phyloP scores from a whole-genome alignment of 331 rosid genomes.

The Quercus lobata region DNA sequence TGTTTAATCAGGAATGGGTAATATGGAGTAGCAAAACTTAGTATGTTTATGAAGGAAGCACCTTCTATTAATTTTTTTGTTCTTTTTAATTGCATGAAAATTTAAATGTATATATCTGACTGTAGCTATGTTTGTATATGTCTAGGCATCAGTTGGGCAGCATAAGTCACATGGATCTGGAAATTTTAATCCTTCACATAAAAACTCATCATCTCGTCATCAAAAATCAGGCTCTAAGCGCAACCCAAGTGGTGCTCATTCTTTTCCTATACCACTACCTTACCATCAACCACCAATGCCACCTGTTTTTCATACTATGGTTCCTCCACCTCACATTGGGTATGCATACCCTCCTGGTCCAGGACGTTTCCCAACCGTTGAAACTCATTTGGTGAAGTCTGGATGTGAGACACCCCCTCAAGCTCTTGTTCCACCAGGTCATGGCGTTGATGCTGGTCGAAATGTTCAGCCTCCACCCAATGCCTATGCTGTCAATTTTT shows the following conservation, averaged over 20 bases:
- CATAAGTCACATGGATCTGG: conserved; percentile 63
- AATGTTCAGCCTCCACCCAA: conserved; percentile 49
- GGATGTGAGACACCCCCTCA: conserved; percentile 53
- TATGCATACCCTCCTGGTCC: conserved; percentile 61
- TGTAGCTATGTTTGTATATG: conserved; percentile 10
- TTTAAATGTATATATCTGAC: neutral
- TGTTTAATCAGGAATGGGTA: neutral
- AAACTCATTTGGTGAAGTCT: conserved; percentile 54
- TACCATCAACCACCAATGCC: conserved; percentile 55
- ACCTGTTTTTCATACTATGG: conserved; percentile 56
- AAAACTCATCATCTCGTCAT: conserved; percentile 50
- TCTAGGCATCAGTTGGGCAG: conserved; percentile 39
- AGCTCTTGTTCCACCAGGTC: conserved; percentile 52
- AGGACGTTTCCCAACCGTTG: conserved; percentile 58
- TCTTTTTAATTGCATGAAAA: neutral
- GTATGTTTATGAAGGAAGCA: neutral
- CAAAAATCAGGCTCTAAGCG: conserved; percentile 65
- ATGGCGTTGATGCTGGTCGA: conserved; percentile 34
- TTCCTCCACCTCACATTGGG: conserved; percentile 62
- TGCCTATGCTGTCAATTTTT: conserved; percentile 45
- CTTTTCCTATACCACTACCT: conserved; percentile 52
- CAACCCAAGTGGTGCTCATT: conserved; percentile 44
- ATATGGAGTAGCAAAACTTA: neutral
- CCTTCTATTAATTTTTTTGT: neutral
- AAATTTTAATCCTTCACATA: conserved; percentile 45